Evolutionary conservation across 345 rosid genomes (phyloP), one percentile per base, ranked within the genome.

Genomic region (Sisymbrium altissimum): DNA sequence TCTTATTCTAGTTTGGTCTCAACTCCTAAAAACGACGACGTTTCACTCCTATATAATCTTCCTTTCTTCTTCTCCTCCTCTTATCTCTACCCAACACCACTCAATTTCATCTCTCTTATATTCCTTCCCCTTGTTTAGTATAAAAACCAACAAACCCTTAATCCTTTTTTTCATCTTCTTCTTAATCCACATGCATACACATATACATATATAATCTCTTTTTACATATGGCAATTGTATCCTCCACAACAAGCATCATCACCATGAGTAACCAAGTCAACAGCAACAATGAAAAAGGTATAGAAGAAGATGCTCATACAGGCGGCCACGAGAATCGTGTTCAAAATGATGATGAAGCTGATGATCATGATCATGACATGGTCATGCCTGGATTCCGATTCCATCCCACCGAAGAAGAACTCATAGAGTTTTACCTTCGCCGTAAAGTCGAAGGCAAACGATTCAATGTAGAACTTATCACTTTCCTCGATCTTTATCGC

Each of bases 361-460:
- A 95, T 63, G 89, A 86, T 35, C 96, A 96, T 58, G 98, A 96
- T 21, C 90, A 96, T 9, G 99, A 96, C 83, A 83, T 90, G 90
- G 96, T 96, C 45, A 92, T 96, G 99, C 99, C 99, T 0, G 99
- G 99, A 4, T 96, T 96, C 79, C 85, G 99, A 3, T 96, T 96
- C 87, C 99, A 92, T 64, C 99, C 99, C 3, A 96, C 98, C 0
- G 99, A 96, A 82, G 99, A 96, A 83, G 99, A 96, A 66, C 97
- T 96, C 3, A 94, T 96, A 2, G 97, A 96, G 85, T 96, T 96
- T 84, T 96, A 96, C 86, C 99, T 96, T 81, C 97, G 99, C 84
- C 96, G 99, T 77, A 96, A 96, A 88, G 97, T 96, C 0, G 98
- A 96, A 89, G 99, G 99, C 84, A 96, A 96, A 77, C 96, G 89